A percentile compares a stretch with the other conserved stretches of the same genome.
Evolutionary conservation across 495 filamentous ascomycete genomes (phyloP).

Genomic region (Barbatosphaeria neglecta): DNA sequence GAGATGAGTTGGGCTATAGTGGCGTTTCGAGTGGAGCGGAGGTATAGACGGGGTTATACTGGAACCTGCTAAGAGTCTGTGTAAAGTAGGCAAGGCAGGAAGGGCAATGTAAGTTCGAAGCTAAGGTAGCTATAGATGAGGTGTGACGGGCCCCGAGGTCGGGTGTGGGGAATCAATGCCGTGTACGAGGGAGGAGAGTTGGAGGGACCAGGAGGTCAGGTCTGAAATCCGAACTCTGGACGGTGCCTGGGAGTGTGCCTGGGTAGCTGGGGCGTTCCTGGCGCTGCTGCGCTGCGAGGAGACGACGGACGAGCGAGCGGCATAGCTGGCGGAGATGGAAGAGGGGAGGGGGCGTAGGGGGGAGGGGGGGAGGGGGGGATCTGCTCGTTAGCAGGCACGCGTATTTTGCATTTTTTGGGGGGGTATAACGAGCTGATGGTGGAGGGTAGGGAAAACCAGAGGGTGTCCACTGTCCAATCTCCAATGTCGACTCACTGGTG

Average conservation of each 20-base stretch:
- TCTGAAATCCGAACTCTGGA: too few species aligned
- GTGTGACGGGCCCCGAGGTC: slow-evolving; percentile 6
- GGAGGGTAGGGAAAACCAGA: too few species aligned
- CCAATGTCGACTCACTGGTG: too few species aligned
- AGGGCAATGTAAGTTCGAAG: slow-evolving; percentile 14
- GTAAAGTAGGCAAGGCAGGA: slow-evolving; percentile 13
- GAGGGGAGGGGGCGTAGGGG: too few species aligned
- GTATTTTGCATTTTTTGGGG: too few species aligned
- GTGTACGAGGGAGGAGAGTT: slow-evolving; percentile 8
- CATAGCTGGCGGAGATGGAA: too few species aligned
- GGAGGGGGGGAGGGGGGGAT: too few species aligned
- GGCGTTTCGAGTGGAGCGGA: slow-evolving; percentile 8
- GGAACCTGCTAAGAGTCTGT: slow-evolving; percentile 15
- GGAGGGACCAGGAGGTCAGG: slow-evolving; percentile 4
- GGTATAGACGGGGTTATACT: slow-evolving; percentile 13
- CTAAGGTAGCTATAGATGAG: neutral
- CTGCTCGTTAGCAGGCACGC: too few species aligned
- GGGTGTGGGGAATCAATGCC: slow-evolving; percentile 19
- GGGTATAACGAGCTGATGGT: too few species aligned
- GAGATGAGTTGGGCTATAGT: slow-evolving; percentile 5
- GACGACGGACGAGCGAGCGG: too few species aligned
- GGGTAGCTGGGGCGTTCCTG: neutral
- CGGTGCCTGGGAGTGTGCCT: slow-evolving; percentile 13
- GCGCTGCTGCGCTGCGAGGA: too few species aligned
- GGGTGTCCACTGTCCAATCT: neutral